Base-by-base conservation (phyloP, 75 land plant genomes). In the Cupressus sempervirens region DNA sequence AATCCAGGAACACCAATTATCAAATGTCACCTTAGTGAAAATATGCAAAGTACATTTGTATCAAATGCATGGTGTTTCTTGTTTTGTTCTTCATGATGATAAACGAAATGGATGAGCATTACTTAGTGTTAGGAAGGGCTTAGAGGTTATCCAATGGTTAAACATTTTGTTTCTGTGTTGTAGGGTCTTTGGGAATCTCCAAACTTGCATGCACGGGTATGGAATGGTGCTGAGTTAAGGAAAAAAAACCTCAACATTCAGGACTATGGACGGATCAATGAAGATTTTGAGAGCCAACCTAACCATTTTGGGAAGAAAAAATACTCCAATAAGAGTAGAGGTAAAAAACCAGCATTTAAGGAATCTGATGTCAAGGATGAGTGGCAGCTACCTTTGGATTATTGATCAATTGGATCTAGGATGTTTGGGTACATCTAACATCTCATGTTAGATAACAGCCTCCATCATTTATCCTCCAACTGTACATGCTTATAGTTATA, bases 161-260 rank as follows among this genome's bases (percentile, higher is more conserved):
- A 12, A 11, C 40, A 10, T 45, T 79, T 79, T 79, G 29, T 45
- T 36, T 79, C 12, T 76, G 35, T 40, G 45, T 79, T 79, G 81
- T 45, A 79, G 81, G 81, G 81, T 79, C 81, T 79, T n/a, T 79
- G 81, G 81, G 81, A 79, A n/a, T 46, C 81, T 79, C 30, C 81
- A 79, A 79, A 40, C 46, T n/a, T 79, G 14, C 48, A n/a, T 79
- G 81, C 81, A 79, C n/a, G n/a, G n/a, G 81, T n/a, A 20, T 79
- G 46, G 46, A 79, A 79, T 45, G 81, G 45, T 9, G 14, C 81
- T 12, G n/a, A 36, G 81, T 26, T 79, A 10, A 79, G 81, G 50
- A 79, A 79, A 79, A 43, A 46, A 26, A 79, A 26, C n/a, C 46
- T 41, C 50, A 45, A n/a, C 13, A 45, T 23, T 48, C 8, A 45